Conservation (phyloP, 805 yeast genomes). For the Candida succiphila region DNA sequence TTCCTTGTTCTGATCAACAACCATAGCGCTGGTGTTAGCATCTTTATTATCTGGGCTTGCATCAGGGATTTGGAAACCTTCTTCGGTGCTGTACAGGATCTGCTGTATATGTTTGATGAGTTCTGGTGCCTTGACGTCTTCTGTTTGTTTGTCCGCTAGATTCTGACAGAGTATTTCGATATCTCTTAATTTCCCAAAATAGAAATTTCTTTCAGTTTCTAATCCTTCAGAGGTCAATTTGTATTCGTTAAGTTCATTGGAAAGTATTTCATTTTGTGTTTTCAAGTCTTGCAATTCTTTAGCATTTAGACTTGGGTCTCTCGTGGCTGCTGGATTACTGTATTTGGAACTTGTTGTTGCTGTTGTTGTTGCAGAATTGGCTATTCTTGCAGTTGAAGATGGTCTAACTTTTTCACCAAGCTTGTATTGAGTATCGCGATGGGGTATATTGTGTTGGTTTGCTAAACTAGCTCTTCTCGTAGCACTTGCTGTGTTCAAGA, state of each 20-base stretch:
- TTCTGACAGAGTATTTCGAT: conserved; percentile 75
- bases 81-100: conserved; percentile 72
- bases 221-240: conserved; percentile 53
- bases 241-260: conserved; percentile 47
- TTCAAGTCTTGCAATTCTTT: not conserved
- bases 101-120: conserved; percentile 57
- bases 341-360: too few species aligned
- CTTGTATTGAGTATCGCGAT: not conserved
- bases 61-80: conserved; percentile 65
- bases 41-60: conserved; percentile 7
- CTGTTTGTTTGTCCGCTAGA: conserved; percentile 31
- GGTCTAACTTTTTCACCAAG: not conserved
- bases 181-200: conserved; percentile 80
- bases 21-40: not conserved
- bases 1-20: conserved; percentile 7
- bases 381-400: not conserved
- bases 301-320: not conserved
- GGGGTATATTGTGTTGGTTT: conserved; percentile 2
- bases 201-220: conserved; percentile 80
- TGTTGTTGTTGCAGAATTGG: not conserved
- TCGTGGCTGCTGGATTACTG: not conserved
- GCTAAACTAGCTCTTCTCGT: conserved; percentile 14
- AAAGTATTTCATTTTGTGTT: conserved; percentile 13
- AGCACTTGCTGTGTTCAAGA: conserved; percentile 5
- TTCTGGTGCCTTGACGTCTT: conserved; percentile 22